Conservation (phyloP, 257 asterid species). For the Solanum sejunctum region DNA sequence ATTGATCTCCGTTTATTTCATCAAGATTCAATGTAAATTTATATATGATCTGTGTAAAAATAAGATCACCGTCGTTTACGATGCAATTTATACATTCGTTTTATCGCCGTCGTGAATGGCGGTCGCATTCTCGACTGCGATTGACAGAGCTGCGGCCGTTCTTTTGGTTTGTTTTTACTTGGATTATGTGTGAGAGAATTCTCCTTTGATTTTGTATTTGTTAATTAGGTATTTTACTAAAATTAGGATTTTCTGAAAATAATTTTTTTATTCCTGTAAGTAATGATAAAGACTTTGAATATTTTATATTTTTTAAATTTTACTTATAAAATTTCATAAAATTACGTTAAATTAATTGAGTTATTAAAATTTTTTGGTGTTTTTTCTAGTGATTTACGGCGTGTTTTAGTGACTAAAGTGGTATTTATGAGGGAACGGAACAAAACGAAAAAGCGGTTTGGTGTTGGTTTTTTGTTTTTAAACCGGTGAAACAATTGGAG, state of each 20-base stretch:
- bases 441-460: slow-evolving; percentile 27
- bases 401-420: background rate
- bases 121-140: background rate
- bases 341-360: too few relatives aligned
- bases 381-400: background rate
- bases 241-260: too few relatives aligned
- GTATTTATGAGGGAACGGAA: slow-evolving; percentile 3
- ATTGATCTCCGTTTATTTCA: background rate
- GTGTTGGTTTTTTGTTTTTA: slow-evolving; percentile 17
- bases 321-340: too few relatives aligned
- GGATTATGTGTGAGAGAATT: background rate
- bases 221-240: background rate
- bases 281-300: too few relatives aligned
- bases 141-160: background rate
- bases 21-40: background rate
- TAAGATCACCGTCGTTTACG: background rate
- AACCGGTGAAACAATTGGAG: background rate
- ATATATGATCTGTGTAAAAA: background rate
- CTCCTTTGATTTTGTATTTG: background rate
- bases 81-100: background rate
- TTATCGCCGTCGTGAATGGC: background rate
- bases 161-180: background rate
- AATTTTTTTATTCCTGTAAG: fast-evolving
- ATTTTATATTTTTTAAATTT: too few relatives aligned
- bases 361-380: background rate